phyloP scores from a whole-genome alignment of 805 yeast genomes.

The Sugiyamaella smithiae region DNA sequence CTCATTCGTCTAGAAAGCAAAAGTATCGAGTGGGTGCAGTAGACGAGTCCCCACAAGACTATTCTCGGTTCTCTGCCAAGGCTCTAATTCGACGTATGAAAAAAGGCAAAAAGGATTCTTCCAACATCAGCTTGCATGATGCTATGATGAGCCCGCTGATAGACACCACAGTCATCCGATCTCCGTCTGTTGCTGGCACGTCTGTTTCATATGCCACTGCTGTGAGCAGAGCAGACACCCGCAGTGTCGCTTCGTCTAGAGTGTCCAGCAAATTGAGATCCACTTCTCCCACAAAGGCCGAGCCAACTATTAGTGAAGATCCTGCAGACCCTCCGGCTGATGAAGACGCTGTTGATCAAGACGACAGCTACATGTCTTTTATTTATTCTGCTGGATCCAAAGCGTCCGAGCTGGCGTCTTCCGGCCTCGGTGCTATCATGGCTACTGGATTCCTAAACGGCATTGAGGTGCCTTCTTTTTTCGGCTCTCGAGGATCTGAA shows the following conservation, averaged over 20 bases:
- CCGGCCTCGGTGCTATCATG: neutral
- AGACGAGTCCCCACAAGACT: slow-evolving; percentile 8
- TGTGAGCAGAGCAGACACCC: neutral
- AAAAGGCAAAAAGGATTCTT: slow-evolving; percentile 4
- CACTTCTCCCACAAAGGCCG: neutral
- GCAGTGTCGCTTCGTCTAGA: neutral
- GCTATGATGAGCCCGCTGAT: neutral
- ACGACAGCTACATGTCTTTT: neutral
- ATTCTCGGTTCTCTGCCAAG: slow-evolving; percentile 20
- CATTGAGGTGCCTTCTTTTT: neutral
- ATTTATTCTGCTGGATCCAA: neutral
- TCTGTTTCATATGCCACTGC: neutral
- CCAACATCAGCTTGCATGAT: slow-evolving; percentile 1
- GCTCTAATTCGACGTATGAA: slow-evolving; percentile 11
- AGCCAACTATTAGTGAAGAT: neutral
- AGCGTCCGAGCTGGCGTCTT: neutral
- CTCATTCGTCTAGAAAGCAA: neutral
- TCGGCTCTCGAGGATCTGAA: too few species aligned
- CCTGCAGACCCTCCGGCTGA: neutral
- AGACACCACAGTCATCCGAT: neutral
- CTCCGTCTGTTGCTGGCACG: neutral
- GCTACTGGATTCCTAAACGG: neutral
- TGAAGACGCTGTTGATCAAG: neutral
- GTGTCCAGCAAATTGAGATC: neutral
- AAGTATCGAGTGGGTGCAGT: neutral